A percentile compares a stretch with the other conserved stretches of the same genome.
phyloP scores from a whole-genome alignment of 2,329 filamentous ascomycete genomes.

The Sporothrix protearum region DNA sequence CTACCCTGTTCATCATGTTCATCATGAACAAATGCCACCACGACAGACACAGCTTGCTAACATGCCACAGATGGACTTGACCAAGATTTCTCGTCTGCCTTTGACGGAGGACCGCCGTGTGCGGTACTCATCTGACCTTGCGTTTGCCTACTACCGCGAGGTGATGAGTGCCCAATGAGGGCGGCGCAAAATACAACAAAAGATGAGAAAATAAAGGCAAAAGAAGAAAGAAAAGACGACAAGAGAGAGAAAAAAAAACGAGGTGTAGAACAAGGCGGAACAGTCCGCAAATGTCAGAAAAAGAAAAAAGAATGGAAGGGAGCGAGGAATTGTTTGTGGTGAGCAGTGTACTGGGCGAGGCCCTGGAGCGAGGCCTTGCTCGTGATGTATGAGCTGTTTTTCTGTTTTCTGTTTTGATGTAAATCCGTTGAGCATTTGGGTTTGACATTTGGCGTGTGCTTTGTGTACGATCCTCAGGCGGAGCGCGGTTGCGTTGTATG shows the following conservation, averaged over 20 bases:
- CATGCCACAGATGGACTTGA: conserved; percentile 42
- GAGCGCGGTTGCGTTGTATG: conserved; percentile 2
- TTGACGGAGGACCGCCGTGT: conserved; percentile 71
- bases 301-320: background rate
- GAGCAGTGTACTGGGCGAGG: conserved; percentile 1
- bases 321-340: background rate
- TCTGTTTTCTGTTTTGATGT: conserved; percentile 14
- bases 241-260: background rate
- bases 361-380: background rate
- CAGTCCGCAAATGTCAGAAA: background rate
- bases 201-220: background rate
- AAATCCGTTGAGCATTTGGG: background rate
- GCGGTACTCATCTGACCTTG: conserved; percentile 66
- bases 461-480: conserved; percentile 6
- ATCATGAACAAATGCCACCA: background rate
- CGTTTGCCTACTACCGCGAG: conserved; percentile 64
- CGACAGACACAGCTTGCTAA: background rate
- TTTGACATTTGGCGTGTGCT: background rate
- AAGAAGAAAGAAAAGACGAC: background rate
- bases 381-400: background rate
- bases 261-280: background rate
- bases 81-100: conserved; percentile 56
- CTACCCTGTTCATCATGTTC: no score
- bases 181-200: background rate
- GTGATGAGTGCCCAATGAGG: conserved; percentile 49